These are phyloP conservation scores for Arachnomyces sp. DNA, from an alignment of 2,329 filamentous ascomycete species.

Conservation along the genomic window DNA sequence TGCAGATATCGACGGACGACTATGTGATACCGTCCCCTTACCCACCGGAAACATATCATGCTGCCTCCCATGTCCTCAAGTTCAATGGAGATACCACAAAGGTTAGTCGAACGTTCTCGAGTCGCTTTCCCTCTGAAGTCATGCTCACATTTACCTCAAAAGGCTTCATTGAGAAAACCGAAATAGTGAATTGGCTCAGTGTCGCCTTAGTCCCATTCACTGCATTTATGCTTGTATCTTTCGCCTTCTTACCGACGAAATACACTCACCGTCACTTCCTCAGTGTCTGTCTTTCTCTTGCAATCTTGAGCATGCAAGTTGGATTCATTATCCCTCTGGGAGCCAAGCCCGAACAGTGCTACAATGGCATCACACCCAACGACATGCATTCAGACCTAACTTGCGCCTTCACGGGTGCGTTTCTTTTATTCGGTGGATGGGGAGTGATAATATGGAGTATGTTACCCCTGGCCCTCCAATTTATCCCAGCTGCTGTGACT, in stretches of 20 bases:
- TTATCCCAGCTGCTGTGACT: background rate
- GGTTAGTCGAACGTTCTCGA: slow-evolving; percentile 31
- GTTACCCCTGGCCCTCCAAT: slow-evolving; percentile 17
- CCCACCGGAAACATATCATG: slow-evolving; percentile 51
- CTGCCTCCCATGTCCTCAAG: slow-evolving; percentile 83
- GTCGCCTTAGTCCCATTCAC: slow-evolving; percentile 64
- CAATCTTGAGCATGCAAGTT: slow-evolving; percentile 71
- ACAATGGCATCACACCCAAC: slow-evolving; percentile 83
- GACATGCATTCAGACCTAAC: slow-evolving; percentile 75
- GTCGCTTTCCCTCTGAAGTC: slow-evolving; percentile 51
- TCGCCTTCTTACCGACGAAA: slow-evolving; percentile 69
- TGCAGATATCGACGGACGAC: slow-evolving; percentile 52
- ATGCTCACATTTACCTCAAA: slow-evolving; percentile 21
- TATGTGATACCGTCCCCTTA: slow-evolving; percentile 43
- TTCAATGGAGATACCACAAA: slow-evolving; percentile 62
- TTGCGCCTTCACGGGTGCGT: slow-evolving; percentile 80
- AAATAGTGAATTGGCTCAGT: slow-evolving; percentile 72
- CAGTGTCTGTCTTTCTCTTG: slow-evolving; percentile 74
- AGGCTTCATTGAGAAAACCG: slow-evolving; percentile 51
- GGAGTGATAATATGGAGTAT: slow-evolving; percentile 71
- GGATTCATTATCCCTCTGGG: slow-evolving; percentile 85
- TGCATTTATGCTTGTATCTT: slow-evolving; percentile 69
- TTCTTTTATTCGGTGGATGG: slow-evolving; percentile 80
- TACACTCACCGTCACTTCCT: slow-evolving; percentile 90
- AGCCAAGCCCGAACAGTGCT: slow-evolving; percentile 70